These are phyloP conservation scores for Spiraea crenata DNA, from an alignment of 331 rosid species.

Conservation along the genomic window DNA sequence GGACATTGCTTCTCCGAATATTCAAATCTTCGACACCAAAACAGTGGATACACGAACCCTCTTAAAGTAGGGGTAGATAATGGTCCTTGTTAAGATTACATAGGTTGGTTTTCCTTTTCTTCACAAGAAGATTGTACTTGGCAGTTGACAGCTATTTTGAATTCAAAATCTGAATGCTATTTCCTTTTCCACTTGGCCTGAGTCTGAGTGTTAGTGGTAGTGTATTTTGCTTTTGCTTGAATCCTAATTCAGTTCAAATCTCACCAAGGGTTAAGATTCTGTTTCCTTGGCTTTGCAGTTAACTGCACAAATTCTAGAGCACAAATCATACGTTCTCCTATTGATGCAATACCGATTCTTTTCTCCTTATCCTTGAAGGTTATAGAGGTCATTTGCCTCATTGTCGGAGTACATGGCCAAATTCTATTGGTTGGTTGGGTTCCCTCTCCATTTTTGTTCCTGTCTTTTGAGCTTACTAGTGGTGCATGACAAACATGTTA, in stretches of 20 bases:
- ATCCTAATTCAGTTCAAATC: too few species aligned
- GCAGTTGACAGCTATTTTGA: not conserved
- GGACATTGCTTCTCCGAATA: constrained; percentile 57
- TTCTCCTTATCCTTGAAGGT: not conserved
- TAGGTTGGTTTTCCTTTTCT: not conserved
- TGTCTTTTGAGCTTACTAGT: not conserved
- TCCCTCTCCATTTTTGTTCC: not conserved
- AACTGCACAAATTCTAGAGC: too few species aligned
- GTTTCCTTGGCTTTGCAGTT: too few species aligned
- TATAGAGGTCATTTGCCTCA: too few species aligned
- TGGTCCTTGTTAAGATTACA: not conserved
- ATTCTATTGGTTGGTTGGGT: not conserved
- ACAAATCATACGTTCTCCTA: too few species aligned
- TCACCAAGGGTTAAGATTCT: too few species aligned
- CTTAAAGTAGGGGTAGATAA: constrained; percentile 8
- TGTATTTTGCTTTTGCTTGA: not conserved
- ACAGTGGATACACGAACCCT: constrained; percentile 47
- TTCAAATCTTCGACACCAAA: constrained; percentile 60
- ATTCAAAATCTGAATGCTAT: not conserved
- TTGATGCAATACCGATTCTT: too few species aligned
- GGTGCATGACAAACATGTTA: not conserved
- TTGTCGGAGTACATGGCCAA: not conserved
- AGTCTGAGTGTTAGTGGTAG: not conserved
- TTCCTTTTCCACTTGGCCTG: not conserved
- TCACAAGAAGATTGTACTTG: not conserved